A percentile compares a stretch with the other conserved stretches of the same genome.
These are phyloP conservation scores for Aspergillus cavernicola DNA, from an alignment of 495 filamentous ascomycete genomes.

Conservation along the genomic window DNA sequence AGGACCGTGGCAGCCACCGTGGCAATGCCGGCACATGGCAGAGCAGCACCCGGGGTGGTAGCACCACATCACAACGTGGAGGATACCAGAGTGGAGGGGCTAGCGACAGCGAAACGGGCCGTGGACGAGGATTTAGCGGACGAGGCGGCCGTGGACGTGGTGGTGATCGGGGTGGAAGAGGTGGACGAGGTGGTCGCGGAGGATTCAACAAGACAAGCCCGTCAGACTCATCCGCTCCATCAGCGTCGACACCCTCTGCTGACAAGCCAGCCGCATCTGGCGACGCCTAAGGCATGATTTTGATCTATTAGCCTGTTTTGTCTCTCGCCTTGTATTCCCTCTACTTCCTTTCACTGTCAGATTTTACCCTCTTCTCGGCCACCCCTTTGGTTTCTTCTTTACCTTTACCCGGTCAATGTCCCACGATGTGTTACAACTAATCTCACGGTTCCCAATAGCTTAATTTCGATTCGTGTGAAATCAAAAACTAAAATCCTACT, in stretches of 20 bases:
- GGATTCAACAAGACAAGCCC: conserved; percentile 50
- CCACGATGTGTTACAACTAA: conserved; percentile 23
- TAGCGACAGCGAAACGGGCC: conserved; percentile 79
- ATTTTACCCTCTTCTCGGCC: conserved; percentile 23
- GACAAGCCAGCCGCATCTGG: conserved; percentile 44
- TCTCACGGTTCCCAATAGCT: conserved; percentile 12
- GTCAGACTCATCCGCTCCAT: conserved; percentile 47
- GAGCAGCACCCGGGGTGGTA: conserved; percentile 55
- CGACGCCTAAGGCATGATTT: conserved; percentile 42
- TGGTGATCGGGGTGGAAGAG: conserved; percentile 49
- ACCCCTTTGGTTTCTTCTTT: background rate
- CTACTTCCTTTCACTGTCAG: conserved; percentile 21
- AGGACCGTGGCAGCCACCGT: conserved; percentile 54
- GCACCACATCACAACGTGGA: conserved; percentile 54
- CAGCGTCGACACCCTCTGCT: conserved; percentile 46
- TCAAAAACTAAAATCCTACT: conserved; percentile 8
- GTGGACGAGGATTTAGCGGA: conserved; percentile 44
- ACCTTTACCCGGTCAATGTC: conserved; percentile 12
- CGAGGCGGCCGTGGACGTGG: conserved; percentile 28
- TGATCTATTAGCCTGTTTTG: conserved; percentile 16
- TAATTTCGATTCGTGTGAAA: conserved; percentile 24
- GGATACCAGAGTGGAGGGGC: conserved; percentile 74
- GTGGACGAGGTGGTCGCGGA: conserved; percentile 40
- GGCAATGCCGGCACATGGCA: conserved; percentile 72
- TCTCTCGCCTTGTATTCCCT: conserved; percentile 17